Conservation (phyloP, 306 rosid species). For the Quercus robur region DNA sequence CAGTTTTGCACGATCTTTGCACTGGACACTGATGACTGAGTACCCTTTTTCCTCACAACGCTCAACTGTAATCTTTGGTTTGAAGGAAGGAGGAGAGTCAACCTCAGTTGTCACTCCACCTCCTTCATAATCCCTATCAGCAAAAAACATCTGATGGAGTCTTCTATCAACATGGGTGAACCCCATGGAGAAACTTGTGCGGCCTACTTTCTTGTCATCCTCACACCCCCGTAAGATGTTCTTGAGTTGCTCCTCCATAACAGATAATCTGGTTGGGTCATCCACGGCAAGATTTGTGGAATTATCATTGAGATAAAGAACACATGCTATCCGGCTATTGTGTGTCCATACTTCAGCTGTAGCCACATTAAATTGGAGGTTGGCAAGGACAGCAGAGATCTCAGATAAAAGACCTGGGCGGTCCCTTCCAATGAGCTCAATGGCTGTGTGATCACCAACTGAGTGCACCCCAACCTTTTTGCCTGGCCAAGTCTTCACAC, state of each 20-base stretch:
- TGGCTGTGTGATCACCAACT: constrained; percentile 55
- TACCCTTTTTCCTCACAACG: constrained; percentile 73
- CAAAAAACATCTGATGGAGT: constrained; percentile 79
- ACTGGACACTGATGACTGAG: constrained; percentile 61
- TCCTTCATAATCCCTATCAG: constrained; percentile 73
- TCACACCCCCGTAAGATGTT: constrained; percentile 61
- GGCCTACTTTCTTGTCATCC: constrained; percentile 58
- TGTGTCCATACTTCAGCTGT: constrained; percentile 92
- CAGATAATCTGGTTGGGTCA: constrained; percentile 47
- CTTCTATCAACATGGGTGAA: constrained; percentile 71
- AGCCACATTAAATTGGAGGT: constrained; percentile 55
- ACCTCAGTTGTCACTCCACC: constrained; percentile 42
- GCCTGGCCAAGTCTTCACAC: constrained; percentile 50
- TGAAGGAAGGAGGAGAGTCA: constrained; percentile 44
- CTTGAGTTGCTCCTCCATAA: constrained; percentile 79
- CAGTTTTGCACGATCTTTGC: constrained; percentile 79
- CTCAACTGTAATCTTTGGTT: constrained; percentile 66
- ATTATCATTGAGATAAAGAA: constrained; percentile 60
- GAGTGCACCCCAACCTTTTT: constrained; percentile 68
- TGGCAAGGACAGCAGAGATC: constrained; percentile 75
- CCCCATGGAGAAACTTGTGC: constrained; percentile 69
- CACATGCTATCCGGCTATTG: constrained; percentile 63
- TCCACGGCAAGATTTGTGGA: constrained; percentile 37
- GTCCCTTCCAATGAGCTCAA: constrained; percentile 77
- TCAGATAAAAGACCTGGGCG: constrained; percentile 84